These are phyloP conservation scores for Aphanomyces cochlioides DNA, from an alignment of 352 stramenopile species.

Conservation along the genomic window DNA sequence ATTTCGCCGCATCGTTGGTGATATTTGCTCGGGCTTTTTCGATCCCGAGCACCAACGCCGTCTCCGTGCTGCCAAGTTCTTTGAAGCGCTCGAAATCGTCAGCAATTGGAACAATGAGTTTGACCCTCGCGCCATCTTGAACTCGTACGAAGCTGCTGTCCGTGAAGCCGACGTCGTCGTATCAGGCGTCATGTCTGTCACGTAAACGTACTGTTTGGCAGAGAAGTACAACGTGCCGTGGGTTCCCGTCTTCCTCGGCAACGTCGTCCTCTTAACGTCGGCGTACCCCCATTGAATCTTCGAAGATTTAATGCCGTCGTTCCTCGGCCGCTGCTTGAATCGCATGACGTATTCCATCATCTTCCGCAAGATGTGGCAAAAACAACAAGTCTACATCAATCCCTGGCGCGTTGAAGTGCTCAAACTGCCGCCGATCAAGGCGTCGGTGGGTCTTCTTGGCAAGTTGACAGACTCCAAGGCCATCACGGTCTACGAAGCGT, in stretches of 20 bases:
- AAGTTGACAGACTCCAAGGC: neutral
- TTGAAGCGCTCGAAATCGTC: neutral
- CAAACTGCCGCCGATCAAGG: constrained; percentile 15
- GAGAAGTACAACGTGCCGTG: constrained; percentile 10
- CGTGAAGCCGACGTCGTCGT: constrained; percentile 18
- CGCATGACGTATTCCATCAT: constrained; percentile 1
- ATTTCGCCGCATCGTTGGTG: constrained; percentile 1
- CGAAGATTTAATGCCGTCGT: neutral
- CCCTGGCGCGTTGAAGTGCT: constrained; percentile 1
- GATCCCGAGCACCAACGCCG: constrained; percentile 1
- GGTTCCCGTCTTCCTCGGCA: constrained; percentile 20
- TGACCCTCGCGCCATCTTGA: neutral
- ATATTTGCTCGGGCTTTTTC: constrained; percentile 5
- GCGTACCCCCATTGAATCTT: constrained; percentile 10
- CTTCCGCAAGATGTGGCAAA: constrained; percentile 10
- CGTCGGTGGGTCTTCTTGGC: constrained; percentile 4
- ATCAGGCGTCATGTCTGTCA: neutral
- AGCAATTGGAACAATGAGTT: constrained; percentile 10
- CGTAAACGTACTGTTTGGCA: constrained; percentile 3
- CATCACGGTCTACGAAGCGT: neutral
- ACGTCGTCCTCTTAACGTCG: neutral
- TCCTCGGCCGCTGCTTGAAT: constrained; percentile 11
- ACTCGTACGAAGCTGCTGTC: constrained; percentile 17
- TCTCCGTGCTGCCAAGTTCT: neutral
- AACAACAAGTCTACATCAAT: constrained; percentile 13